Evolutionary conservation across 2,329 filamentous ascomycete species (phyloP), one percentile per base, ranked within the genome.

Genomic region (Neoscytalidium dimidiatum): DNA sequence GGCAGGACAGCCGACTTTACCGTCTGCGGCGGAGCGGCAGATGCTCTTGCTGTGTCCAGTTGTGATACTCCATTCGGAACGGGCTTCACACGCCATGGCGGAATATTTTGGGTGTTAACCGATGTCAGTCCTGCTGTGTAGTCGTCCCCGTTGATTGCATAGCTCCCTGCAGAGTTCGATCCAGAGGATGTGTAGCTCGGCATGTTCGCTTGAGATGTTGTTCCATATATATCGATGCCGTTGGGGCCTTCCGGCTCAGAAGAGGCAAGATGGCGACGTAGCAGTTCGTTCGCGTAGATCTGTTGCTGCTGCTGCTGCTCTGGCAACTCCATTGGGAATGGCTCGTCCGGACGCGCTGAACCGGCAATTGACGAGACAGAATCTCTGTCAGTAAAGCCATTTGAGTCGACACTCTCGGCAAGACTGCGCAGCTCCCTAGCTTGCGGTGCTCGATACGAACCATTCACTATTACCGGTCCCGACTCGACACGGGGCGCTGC

Each of bases 1-100:
- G 84, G 81, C 29, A 83, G 67, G 83, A 84, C 74, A 33, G 76
- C 75, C 4, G 75, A 77, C 57, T 76, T 73, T 57, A 74, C 67
- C 58, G 76, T 75, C 48, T 77, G 75, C n/a, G 75, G 72, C 23
- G 73, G 69, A 31, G 70, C 68, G 46, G 72, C 71, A 38, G 83
- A 74, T 3, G 84, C 84, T 65, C 86, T 87, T 19, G 71, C 64
- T 1, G 73, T 77, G 57, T 77, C 76, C 35, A 78, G 63, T 26
- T 72, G 65, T 33, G 71, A 68, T 2, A 78, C 67, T 8, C 73
- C 75, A 31, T 77, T 77, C 11, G 70, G 67, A 28, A 72, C 71
- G 14, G 69, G 67, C 33, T 71, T 65, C 7, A 69, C 58, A 21
- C 72, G 72, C 74, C 74, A 77, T 43, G 73, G 73, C n/a, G 72